Conservation (phyloP, 2,329 filamentous ascomycete species). For the Berkeleyomyces rouxiae region DNA sequence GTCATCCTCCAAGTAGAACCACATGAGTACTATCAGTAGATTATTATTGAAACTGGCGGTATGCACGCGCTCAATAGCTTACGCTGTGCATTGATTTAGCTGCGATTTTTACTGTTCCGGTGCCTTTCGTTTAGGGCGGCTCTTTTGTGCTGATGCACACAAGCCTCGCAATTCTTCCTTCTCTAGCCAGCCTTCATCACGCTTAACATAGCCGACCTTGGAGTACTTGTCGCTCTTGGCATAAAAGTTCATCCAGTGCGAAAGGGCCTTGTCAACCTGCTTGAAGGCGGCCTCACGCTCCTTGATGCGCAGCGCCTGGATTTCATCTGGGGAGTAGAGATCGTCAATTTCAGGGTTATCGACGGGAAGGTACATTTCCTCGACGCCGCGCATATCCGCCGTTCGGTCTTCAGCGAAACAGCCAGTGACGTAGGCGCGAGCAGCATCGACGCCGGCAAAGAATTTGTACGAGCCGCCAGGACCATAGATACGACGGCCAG, state of each 20-base stretch:
- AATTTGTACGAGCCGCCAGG: conserved; percentile 73
- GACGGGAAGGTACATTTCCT: conserved; percentile 62
- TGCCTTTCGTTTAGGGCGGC: background rate
- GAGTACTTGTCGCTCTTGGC: conserved; percentile 63
- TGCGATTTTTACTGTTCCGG: background rate
- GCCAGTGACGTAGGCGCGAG: conserved; percentile 77
- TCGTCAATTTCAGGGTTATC: conserved; percentile 46
- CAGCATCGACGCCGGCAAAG: conserved; percentile 76
- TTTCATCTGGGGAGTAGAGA: conserved; percentile 37
- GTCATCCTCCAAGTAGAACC: no score
- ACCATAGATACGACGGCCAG: conserved; percentile 53
- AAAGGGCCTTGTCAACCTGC: conserved; percentile 49
- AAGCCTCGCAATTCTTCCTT: conserved; percentile 35
- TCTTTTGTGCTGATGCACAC: conserved; percentile 1
- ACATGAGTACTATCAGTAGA: no score
- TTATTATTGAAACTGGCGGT: no score
- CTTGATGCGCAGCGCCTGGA: conserved; percentile 36
- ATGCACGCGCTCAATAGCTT: no score
- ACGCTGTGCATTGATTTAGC: no score
- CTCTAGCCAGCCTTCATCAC: conserved; percentile 39
- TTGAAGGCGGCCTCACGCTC: conserved; percentile 49
- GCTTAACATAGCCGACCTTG: conserved; percentile 57
- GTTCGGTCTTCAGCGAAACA: conserved; percentile 80
- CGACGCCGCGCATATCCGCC: conserved; percentile 70
- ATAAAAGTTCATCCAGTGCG: conserved; percentile 77